These are phyloP conservation scores for Colletotrichum brevisporum DNA, from an alignment of 2,329 filamentous ascomycete species.

Conservation along the genomic window DNA sequence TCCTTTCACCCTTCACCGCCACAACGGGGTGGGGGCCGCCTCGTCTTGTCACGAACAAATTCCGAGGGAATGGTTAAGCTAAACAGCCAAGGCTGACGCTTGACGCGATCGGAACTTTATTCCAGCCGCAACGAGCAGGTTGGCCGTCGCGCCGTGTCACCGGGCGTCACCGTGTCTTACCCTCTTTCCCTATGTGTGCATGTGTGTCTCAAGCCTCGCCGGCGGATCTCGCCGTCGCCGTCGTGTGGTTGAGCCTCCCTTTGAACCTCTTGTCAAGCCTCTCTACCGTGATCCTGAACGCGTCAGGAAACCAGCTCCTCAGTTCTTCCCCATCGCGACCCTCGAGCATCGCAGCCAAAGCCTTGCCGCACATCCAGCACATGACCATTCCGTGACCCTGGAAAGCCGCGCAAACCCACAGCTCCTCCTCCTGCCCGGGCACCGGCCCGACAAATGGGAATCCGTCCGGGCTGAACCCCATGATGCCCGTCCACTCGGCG, in stretches of 20 bases:
- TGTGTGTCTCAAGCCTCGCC: not conserved
- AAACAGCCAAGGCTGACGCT: constrained; percentile 25
- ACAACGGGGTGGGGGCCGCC: not conserved
- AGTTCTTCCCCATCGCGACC: constrained; percentile 51
- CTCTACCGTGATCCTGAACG: constrained; percentile 62
- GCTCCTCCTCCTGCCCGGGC: constrained; percentile 55
- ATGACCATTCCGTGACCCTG: constrained; percentile 78
- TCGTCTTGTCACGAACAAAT: not conserved
- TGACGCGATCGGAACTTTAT: constrained; percentile 22
- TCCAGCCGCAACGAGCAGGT: constrained; percentile 16
- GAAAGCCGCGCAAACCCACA: constrained; percentile 73
- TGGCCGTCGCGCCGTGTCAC: not conserved
- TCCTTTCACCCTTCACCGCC: constrained; percentile 25
- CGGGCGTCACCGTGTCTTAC: constrained; percentile 11
- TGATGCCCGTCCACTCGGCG: constrained; percentile 68
- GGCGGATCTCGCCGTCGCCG: constrained; percentile 6
- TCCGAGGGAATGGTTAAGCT: constrained; percentile 40
- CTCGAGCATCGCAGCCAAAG: constrained; percentile 68
- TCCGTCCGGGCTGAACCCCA: constrained; percentile 68
- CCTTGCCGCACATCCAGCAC: constrained; percentile 72
- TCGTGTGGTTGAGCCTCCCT: constrained; percentile 19
- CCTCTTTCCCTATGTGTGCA: not conserved
- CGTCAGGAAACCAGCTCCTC: constrained; percentile 66
- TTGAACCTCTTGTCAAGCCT: constrained; percentile 52
- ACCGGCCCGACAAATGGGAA: constrained; percentile 67